Percentiles rank a stretch among this genome's conserved stretches.
Conservation (phyloP, 768 basidiomycete species). For the Neoboletus subvelutipes region DNA sequence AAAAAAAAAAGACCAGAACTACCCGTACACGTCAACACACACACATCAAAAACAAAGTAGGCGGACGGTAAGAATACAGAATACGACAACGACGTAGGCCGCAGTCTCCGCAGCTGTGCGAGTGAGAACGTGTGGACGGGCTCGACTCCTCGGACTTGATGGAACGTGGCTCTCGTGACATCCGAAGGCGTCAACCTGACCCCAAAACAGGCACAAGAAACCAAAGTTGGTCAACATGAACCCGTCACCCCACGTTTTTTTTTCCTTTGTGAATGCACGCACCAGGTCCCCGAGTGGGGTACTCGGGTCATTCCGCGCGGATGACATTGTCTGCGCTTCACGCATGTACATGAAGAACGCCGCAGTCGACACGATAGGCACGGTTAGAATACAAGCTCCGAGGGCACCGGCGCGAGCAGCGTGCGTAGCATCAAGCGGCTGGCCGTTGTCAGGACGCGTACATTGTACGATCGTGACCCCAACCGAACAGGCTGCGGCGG, state of each 20-base stretch:
- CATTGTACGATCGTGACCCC: constrained; percentile 7
- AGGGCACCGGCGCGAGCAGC: constrained; percentile 16
- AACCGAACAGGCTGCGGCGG: constrained; percentile 13
- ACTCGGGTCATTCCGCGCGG: constrained; percentile 1
- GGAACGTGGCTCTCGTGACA: not conserved
- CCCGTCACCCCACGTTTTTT: not conserved
- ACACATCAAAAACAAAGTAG: constrained; percentile 17
- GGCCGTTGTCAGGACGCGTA: not conserved
- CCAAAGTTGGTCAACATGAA: not conserved
- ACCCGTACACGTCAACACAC: not conserved
- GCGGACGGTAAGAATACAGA: constrained; percentile 18
- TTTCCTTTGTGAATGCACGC: not conserved
- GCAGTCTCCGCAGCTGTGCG: constrained; percentile 14
- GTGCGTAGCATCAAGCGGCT: constrained; percentile 6
- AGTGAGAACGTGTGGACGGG: not conserved
- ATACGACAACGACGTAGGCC: constrained; percentile 11
- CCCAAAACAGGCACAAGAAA: not conserved
- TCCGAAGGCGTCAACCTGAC: not conserved
- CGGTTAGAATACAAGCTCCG: constrained; percentile 9
- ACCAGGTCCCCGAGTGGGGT: not conserved
- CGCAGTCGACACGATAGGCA: constrained; percentile 9
- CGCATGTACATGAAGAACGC: not conserved
- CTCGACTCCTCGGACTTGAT: not conserved
- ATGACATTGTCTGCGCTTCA: constrained; percentile 4
- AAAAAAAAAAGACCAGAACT: not conserved